phyloP scores from a whole-genome alignment of 371 early-diverging fungal genomes.

The Zancudomyces culisetae region DNA sequence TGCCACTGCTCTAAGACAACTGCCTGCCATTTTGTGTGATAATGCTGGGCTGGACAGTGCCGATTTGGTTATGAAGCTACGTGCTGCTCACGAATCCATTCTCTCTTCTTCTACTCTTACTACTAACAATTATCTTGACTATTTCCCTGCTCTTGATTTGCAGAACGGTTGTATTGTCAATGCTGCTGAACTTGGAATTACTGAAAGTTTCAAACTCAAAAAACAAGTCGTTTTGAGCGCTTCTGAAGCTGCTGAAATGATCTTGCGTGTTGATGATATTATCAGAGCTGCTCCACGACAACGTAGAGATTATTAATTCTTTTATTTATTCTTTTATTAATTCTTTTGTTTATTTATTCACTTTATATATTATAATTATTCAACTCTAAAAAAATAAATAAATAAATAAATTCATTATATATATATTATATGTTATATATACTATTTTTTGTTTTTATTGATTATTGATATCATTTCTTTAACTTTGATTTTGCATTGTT shows the following conservation, averaged over 20 bases:
- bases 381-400: neutral
- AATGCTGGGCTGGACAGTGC: slow-evolving; percentile 97
- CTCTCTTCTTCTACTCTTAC: slow-evolving; percentile 45
- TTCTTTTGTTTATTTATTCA: neutral
- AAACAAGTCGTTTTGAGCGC: slow-evolving; percentile 92
- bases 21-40: slow-evolving; percentile 95
- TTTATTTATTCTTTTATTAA: neutral
- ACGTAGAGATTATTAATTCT: slow-evolving; percentile 14
- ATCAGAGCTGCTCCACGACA: slow-evolving; percentile 88
- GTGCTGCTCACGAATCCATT: slow-evolving; percentile 83
- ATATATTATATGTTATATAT: neutral
- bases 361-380: neutral
- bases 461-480: slow-evolving; percentile 19
- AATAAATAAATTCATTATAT: neutral
- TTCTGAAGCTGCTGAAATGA: slow-evolving; percentile 97
- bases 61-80: slow-evolving; percentile 77
- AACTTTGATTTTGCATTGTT: slow-evolving; percentile 36
- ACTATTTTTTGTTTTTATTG: neutral
- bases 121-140: slow-evolving; percentile 72
- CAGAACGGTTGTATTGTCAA: slow-evolving; percentile 60
- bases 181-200: slow-evolving; percentile 78
- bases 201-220: slow-evolving; percentile 97
- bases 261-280: slow-evolving; percentile 97
- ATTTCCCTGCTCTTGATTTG: slow-evolving; percentile 81
- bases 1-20: slow-evolving; percentile 87